phyloP scores from a whole-genome alignment of 1,284 basidiomycete species.

The Somion occarium region DNA sequence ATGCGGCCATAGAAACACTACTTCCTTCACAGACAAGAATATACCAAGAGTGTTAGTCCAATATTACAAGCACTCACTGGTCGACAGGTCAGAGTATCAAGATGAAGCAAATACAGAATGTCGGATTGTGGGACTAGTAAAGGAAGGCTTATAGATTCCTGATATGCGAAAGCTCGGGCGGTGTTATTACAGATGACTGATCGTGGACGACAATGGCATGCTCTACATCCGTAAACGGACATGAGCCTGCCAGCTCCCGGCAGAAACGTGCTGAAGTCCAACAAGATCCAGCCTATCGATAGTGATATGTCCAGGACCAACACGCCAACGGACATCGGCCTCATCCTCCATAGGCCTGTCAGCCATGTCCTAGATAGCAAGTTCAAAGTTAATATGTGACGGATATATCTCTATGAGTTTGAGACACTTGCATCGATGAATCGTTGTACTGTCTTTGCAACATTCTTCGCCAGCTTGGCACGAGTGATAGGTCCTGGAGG shows the following conservation, averaged over 20 bases:
- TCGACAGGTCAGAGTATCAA: no score
- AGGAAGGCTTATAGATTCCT: no score
- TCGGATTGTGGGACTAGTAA: no score
- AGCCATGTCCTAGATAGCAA: slow-evolving; percentile 39
- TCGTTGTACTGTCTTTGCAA: slow-evolving; percentile 34
- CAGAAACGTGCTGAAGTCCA: slow-evolving; percentile 73
- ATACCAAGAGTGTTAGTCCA: no score
- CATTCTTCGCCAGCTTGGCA: slow-evolving; percentile 34
- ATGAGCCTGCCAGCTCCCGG: slow-evolving; percentile 76
- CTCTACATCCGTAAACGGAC: slow-evolving; percentile 54
- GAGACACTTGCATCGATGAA: slow-evolving; percentile 30
- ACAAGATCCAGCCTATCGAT: slow-evolving; percentile 65
- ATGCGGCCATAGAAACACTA: no score
- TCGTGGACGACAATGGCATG: no score
- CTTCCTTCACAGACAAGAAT: no score
- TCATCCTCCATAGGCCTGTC: slow-evolving; percentile 52
- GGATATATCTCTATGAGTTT: neutral
- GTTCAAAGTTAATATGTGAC: neutral
- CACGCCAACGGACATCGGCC: slow-evolving; percentile 50
- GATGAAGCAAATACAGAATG: no score
- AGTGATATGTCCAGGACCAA: slow-evolving; percentile 51
- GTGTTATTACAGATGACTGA: no score
- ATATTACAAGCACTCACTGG: no score
- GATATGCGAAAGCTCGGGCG: no score
- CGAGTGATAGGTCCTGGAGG: slow-evolving; percentile 63